These are phyloP conservation scores for Colletotrichum godetiae DNA, from an alignment of 2,329 filamentous ascomycete species.

Conservation along the genomic window DNA sequence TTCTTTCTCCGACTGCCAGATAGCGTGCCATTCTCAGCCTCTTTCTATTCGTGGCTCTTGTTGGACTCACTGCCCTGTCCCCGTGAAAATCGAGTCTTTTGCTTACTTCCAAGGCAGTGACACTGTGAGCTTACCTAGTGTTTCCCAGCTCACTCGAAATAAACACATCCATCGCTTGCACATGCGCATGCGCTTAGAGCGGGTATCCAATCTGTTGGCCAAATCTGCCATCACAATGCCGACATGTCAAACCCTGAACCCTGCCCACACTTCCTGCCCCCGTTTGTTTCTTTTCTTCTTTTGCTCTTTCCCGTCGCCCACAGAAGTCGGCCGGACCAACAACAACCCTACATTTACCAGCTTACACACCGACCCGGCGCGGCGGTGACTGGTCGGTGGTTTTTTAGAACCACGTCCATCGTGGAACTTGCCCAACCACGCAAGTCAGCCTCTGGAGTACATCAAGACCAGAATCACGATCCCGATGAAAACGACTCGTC, in stretches of 20 bases:
- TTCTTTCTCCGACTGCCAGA: too few relatives aligned
- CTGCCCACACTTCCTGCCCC: background rate
- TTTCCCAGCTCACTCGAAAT: background rate
- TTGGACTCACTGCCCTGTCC: background rate
- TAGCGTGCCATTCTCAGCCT: background rate
- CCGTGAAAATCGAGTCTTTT: background rate
- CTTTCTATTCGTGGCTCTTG: background rate
- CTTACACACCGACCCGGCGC: background rate
- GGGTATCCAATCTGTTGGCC: background rate
- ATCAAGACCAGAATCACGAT: background rate
- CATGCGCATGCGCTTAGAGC: background rate
- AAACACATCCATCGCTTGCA: background rate
- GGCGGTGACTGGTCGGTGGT: background rate
- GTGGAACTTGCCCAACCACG: conserved; percentile 1
- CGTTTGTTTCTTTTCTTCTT: background rate
- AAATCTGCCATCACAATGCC: conserved; percentile 7
- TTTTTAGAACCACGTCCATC: background rate
- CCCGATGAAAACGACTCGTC: background rate
- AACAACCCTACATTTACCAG: background rate
- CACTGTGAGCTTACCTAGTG: too few relatives aligned
- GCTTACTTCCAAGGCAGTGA: background rate
- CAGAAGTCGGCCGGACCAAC: background rate
- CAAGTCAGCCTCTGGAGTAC: background rate
- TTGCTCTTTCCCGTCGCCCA: background rate
- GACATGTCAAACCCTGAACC: background rate